A percentile compares a stretch with the other conserved stretches of the same genome.
Conservation (phyloP, 1,284 basidiomycete genomes). For the Chiua sp. region DNA sequence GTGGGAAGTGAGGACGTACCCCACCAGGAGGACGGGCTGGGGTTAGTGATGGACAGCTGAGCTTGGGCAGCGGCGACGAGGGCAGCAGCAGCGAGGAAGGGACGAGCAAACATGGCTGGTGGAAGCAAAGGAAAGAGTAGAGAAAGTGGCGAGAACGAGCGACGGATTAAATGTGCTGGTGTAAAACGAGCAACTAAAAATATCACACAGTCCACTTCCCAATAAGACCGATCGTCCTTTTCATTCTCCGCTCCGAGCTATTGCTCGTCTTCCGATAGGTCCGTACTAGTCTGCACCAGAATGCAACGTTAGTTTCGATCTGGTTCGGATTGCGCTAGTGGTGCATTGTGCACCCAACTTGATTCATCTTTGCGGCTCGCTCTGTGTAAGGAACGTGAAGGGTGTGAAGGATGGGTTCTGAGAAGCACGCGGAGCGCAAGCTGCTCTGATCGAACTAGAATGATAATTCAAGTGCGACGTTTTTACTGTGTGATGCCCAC, state of each 20-base stretch:
- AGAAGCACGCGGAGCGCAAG: no score
- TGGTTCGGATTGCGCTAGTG: no score
- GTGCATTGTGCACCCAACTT: no score
- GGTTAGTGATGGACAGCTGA: slow-evolving; percentile 40
- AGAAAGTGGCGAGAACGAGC: slow-evolving; percentile 32
- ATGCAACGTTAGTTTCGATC: no score
- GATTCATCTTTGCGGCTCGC: no score
- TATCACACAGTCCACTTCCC: background rate
- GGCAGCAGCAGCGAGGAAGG: slow-evolving; percentile 41
- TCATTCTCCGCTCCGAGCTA: slow-evolving; percentile 24
- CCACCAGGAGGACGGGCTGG: slow-evolving; percentile 50
- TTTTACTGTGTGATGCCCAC: no score
- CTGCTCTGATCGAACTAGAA: no score
- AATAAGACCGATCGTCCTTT: slow-evolving; percentile 8
- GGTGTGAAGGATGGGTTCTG: no score
- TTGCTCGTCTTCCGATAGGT: no score
- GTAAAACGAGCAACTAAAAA: slow-evolving; percentile 4
- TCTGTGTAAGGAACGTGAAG: no score
- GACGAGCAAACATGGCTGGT: slow-evolving; percentile 43
- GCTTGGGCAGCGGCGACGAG: slow-evolving; percentile 43
- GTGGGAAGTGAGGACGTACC: slow-evolving; percentile 38
- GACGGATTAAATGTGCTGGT: slow-evolving; percentile 20
- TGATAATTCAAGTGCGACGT: no score
- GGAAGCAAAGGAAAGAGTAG: slow-evolving; percentile 15
- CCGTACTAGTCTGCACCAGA: no score